A percentile compares a stretch with the other conserved stretches of the same genome.
These are phyloP conservation scores for Globisporangium cylindrosporum DNA, from an alignment of 352 stramenopile species.

Conservation along the genomic window DNA sequence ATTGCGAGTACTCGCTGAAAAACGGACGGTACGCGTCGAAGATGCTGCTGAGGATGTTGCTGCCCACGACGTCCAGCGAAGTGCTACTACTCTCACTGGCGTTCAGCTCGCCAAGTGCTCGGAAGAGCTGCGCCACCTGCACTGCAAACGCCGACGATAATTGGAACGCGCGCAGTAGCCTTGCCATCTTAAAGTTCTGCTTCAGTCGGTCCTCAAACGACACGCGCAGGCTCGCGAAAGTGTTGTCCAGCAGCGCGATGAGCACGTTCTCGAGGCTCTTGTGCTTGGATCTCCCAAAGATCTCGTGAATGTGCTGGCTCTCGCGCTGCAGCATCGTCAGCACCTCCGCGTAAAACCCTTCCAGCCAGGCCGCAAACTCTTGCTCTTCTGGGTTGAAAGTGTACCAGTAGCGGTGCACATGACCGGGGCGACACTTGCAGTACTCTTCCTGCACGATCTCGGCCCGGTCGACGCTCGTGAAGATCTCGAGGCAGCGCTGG, in stretches of 20 bases:
- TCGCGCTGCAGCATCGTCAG: constrained; percentile 57
- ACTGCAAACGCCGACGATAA: constrained; percentile 40
- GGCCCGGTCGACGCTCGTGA: constrained; percentile 43
- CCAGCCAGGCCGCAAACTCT: constrained; percentile 43
- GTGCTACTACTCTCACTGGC: neutral
- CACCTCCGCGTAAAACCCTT: constrained; percentile 55
- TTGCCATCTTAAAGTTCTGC: constrained; percentile 27
- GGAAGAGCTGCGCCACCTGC: constrained; percentile 43
- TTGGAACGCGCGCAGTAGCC: constrained; percentile 44
- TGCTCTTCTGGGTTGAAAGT: constrained; percentile 31
- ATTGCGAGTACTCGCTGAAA: constrained; percentile 49
- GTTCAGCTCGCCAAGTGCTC: constrained; percentile 16
- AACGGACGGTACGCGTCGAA: constrained; percentile 58
- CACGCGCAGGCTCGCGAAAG: constrained; percentile 40
- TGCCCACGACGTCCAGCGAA: constrained; percentile 14
- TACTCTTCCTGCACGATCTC: constrained; percentile 48
- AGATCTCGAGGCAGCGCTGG: constrained; percentile 48
- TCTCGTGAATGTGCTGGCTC: constrained; percentile 31
- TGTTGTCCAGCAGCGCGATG: constrained; percentile 45
- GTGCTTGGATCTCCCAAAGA: constrained; percentile 35
- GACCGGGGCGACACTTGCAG: constrained; percentile 36
- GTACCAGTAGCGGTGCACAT: constrained; percentile 60
- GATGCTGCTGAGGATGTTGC: constrained; percentile 24
- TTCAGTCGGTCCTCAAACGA: constrained; percentile 56
- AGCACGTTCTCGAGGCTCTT: constrained; percentile 30